phyloP scores from a whole-genome alignment of 1,139 yeast species.

The Geotrichum histeridarum region DNA sequence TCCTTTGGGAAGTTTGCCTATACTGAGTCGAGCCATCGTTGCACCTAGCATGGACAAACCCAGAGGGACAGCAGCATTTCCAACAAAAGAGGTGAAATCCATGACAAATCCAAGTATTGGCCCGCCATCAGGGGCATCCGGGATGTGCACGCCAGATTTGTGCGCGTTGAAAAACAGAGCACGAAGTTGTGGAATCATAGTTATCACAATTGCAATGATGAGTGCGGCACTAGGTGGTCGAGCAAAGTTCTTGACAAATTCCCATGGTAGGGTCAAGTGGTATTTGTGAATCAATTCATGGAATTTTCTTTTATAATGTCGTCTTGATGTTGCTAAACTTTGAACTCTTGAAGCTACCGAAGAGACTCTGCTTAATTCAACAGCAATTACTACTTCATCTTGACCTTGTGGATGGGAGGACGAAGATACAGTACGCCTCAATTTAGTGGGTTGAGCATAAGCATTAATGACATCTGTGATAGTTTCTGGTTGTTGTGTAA shows the following conservation, averaged over 20 bases:
- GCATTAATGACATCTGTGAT: slow-evolving; percentile 15
- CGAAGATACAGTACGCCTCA: neutral
- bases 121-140: slow-evolving; percentile 71
- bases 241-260: slow-evolving; percentile 53
- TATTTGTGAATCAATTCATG: slow-evolving; percentile 17
- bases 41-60: slow-evolving; percentile 82
- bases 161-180: slow-evolving; percentile 50
- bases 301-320: neutral
- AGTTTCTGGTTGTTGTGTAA: slow-evolving; percentile 3
- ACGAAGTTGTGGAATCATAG: slow-evolving; percentile 84
- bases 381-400: too few relatives aligned
- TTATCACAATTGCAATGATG: slow-evolving; percentile 54
- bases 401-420: neutral
- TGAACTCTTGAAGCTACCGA: neutral
- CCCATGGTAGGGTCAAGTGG: slow-evolving; percentile 30
- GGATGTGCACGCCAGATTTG: slow-evolving; percentile 45
- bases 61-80: slow-evolving; percentile 83
- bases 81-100: slow-evolving; percentile 74
- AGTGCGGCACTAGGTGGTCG: slow-evolving; percentile 70
- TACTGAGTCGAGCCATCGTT: slow-evolving; percentile 67
- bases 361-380: too few relatives aligned
- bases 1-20: slow-evolving; percentile 57
- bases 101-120: slow-evolving; percentile 82
- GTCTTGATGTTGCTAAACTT: neutral
- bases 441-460: neutral